A percentile compares a stretch with the other conserved stretches of the same genome.
phyloP scores from a whole-genome alignment of 441 rosid genomes.

The Pelargonium australe region DNA sequence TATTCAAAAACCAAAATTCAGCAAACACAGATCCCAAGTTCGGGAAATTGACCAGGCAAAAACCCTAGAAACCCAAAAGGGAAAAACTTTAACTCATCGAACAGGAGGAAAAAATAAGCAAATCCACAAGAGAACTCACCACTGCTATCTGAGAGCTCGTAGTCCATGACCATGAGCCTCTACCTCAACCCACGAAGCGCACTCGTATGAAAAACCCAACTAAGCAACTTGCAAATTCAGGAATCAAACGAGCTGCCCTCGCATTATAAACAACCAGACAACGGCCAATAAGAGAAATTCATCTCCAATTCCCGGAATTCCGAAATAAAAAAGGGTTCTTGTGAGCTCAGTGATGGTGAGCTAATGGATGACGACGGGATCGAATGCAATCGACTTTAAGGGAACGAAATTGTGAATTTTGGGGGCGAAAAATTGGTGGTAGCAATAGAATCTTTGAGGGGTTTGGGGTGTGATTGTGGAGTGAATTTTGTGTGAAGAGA shows the following conservation, averaged over 20 bases:
- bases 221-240: not conserved
- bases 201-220: not conserved
- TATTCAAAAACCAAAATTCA: not conserved
- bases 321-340: not conserved
- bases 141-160: conserved; percentile 70
- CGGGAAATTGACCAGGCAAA: not conserved
- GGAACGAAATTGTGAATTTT: not conserved
- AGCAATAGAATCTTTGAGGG: not conserved
- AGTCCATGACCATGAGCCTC: conserved; percentile 52
- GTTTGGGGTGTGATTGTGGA: not conserved
- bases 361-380: not conserved
- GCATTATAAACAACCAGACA: not conserved
- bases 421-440: not conserved
- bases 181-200: conserved; percentile 21
- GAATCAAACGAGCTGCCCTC: conserved; percentile 2
- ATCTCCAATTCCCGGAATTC: not conserved
- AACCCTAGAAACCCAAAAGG: conserved; percentile 11
- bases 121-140: conserved; percentile 42
- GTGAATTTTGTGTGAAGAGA: not conserved
- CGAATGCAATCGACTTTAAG: not conserved
- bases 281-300: not conserved
- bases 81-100: not conserved
- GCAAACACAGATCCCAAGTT: not conserved
- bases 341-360: not conserved
- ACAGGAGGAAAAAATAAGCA: not conserved